Conservation (phyloP, 2,329 filamentous ascomycete species). For the Biscogniauxia sp. region DNA sequence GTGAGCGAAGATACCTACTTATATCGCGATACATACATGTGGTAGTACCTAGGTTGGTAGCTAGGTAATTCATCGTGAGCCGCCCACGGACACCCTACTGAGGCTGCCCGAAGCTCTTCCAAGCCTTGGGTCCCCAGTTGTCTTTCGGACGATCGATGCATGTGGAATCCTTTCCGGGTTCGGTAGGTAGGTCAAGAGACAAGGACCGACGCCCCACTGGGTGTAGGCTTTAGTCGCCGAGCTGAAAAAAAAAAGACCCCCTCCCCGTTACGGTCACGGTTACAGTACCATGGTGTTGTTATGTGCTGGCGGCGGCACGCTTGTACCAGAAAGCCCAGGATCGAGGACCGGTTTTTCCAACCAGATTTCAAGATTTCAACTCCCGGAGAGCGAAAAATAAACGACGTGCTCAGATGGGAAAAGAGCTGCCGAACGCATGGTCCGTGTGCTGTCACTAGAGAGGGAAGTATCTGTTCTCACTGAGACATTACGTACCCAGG, state of each 20-base stretch:
- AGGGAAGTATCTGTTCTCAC: neutral
- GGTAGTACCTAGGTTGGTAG: no score
- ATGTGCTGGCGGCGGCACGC: neutral
- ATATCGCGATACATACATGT: neutral
- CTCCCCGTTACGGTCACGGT: neutral
- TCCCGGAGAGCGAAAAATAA: neutral
- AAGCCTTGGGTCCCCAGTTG: conserved; percentile 2
- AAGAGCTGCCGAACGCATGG: neutral
- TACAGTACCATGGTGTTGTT: neutral
- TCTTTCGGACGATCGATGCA: conserved; percentile 3
- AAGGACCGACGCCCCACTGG: neutral
- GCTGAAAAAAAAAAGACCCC: neutral
- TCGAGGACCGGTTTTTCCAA: neutral
- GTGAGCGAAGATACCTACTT: neutral
- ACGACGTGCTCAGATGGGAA: neutral
- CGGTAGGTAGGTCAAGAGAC: conserved; percentile 16
- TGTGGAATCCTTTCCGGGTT: conserved; percentile 18
- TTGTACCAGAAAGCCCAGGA: neutral
- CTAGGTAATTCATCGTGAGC: neutral
- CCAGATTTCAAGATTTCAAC: neutral
- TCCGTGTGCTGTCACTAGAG: neutral
- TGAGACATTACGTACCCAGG: neutral
- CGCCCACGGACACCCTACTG: neutral
- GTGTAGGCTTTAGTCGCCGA: neutral
- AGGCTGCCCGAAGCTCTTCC: conserved; percentile 7